Conservation (phyloP, 495 filamentous ascomycete genomes). For the Talaromyces borbonicus region DNA sequence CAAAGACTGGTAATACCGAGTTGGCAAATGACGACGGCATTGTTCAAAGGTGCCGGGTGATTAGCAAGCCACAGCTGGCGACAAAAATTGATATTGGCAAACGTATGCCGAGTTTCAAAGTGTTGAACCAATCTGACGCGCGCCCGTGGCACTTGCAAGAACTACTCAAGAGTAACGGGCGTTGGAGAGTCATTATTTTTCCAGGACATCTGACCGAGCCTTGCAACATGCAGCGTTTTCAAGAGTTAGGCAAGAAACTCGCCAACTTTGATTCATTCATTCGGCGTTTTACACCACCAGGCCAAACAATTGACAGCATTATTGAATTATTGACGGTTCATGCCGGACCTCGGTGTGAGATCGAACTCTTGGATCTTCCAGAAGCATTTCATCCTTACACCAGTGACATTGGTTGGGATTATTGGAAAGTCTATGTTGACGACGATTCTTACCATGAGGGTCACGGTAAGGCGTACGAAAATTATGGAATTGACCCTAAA, state of each 20-base stretch:
- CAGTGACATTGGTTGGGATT: conserved; percentile 46
- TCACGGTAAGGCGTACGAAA: conserved; percentile 51
- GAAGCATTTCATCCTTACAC: conserved; percentile 45
- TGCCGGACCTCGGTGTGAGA: conserved; percentile 30
- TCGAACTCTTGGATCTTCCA: conserved; percentile 47
- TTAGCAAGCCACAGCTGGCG: conserved; percentile 22
- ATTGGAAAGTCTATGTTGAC: conserved; percentile 54
- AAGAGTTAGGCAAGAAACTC: conserved; percentile 35
- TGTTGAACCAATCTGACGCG: conserved; percentile 49
- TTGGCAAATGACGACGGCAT: conserved; percentile 8
- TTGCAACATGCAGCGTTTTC: conserved; percentile 29
- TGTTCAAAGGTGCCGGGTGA: conserved; percentile 12
- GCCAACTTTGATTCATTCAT: conserved; percentile 32
- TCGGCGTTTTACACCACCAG: conserved; percentile 28
- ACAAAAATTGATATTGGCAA: conserved; percentile 42
- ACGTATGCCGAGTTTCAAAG: conserved; percentile 49
- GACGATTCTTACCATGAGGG: conserved; percentile 52
- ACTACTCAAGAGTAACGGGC: conserved; percentile 44
- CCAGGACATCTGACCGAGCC: conserved; percentile 46
- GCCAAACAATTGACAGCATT: conserved; percentile 32
- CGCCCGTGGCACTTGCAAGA: conserved; percentile 45
- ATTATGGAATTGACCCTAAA: conserved; percentile 50
- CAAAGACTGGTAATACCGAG: conserved; percentile 10
- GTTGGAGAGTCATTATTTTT: conserved; percentile 59
- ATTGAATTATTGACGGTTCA: conserved; percentile 48